These are phyloP conservation scores for Basidiobolus meristosporus DNA, from an alignment of 371 early-diverging fungal genomes.

Conservation along the genomic window DNA sequence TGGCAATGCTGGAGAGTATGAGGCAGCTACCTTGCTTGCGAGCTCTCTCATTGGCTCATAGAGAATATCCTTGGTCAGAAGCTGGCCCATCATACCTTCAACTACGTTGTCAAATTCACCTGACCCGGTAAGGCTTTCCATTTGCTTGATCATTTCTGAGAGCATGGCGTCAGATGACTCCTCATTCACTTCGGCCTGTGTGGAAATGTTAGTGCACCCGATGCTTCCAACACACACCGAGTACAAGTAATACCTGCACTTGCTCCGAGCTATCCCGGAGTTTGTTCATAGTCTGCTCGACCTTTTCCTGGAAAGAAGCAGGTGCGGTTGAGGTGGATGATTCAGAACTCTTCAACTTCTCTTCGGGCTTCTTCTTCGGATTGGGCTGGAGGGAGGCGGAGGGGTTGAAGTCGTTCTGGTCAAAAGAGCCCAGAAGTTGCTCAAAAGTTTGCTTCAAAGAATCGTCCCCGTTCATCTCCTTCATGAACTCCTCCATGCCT, in stretches of 20 bases:
- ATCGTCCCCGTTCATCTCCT: constrained; percentile 22
- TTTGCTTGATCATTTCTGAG: constrained; percentile 77
- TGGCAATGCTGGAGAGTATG: too few relatives aligned
- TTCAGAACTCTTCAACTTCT: neutral
- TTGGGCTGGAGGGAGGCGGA: constrained; percentile 4
- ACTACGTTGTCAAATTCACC: constrained; percentile 70
- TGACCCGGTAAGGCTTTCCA: constrained; percentile 61
- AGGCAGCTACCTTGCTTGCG: constrained; percentile 31
- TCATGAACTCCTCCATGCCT: constrained; percentile 57
- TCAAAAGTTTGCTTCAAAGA: constrained; percentile 41
- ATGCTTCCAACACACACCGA: neutral
- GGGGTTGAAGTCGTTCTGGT: constrained; percentile 5
- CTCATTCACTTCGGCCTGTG: constrained; percentile 34
- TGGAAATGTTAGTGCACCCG: neutral
- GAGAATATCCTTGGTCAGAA: constrained; percentile 80
- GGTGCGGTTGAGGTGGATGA: constrained; percentile 2
- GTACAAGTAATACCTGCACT: constrained; percentile 38
- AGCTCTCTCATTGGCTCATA: constrained; percentile 89
- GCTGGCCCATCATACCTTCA: constrained; percentile 72
- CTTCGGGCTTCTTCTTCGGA: constrained; percentile 1
- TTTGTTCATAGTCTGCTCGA: constrained; percentile 68
- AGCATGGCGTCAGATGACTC: constrained; percentile 49
- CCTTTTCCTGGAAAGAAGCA: constrained; percentile 50
- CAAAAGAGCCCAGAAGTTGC: constrained; percentile 29
- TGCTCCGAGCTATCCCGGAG: constrained; percentile 65